Percentiles rank a stretch among this genome's conserved stretches.
Conservation (phyloP, 2,329 filamentous ascomycete species). For the Penicillium nordicum region DNA sequence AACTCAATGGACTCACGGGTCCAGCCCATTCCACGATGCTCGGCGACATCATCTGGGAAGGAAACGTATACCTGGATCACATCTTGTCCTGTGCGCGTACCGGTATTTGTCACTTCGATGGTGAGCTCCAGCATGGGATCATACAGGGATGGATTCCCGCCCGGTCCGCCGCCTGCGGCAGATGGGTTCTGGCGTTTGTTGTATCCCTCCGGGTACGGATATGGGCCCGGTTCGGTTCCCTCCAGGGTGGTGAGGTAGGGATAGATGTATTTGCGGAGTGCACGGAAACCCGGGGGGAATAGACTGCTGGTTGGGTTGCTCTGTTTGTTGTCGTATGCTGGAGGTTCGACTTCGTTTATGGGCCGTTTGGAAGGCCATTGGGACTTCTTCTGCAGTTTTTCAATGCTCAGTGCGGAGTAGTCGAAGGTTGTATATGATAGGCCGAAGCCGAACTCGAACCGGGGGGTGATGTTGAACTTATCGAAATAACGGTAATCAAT, state of each 20-base stretch:
- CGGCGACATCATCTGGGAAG: slow-evolving; percentile 50
- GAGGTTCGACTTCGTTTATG: slow-evolving; percentile 45
- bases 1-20: slow-evolving; percentile 55
- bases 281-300: slow-evolving; percentile 60
- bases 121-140: slow-evolving; percentile 48
- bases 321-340: slow-evolving; percentile 53
- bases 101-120: slow-evolving; percentile 50
- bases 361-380: slow-evolving; percentile 45
- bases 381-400: slow-evolving; percentile 49
- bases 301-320: slow-evolving; percentile 57
- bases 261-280: slow-evolving; percentile 68
- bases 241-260: slow-evolving; percentile 60
- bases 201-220: slow-evolving; percentile 57
- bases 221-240: slow-evolving; percentile 45
- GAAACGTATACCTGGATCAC: slow-evolving; percentile 64
- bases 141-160: slow-evolving; percentile 48
- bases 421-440: slow-evolving; percentile 76
- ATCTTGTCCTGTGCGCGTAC: slow-evolving; percentile 47
- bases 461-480: slow-evolving; percentile 67
- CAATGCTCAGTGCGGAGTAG: slow-evolving; percentile 54
- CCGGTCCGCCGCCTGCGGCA: slow-evolving; percentile 64
- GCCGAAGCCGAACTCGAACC: slow-evolving; percentile 83
- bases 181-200: slow-evolving; percentile 51
- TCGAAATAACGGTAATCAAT: slow-evolving; percentile 91
- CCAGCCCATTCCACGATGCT: slow-evolving; percentile 28